Base-by-base conservation (phyloP, 306 rosid species). In the Castanea mollissima region DNA sequence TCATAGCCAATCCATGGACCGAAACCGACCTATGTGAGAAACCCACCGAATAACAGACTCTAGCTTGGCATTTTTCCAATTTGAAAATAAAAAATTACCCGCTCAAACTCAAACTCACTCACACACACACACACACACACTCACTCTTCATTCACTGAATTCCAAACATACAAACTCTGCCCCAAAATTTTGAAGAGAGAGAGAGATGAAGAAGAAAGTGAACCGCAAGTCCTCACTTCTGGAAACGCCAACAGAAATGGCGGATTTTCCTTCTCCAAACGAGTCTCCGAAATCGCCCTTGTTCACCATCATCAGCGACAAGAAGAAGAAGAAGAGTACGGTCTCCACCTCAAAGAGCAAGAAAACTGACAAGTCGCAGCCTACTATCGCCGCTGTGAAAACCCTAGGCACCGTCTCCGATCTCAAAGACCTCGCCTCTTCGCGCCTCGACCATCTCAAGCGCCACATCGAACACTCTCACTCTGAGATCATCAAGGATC, bases 381-480 rank as follows among this genome's bases (percentile, higher is more conserved):
- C 87, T 89, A 31, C 73, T 80, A 38, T 38, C 2, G 46, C 46
- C 11, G 20, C 87, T 68, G 81, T 74, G 34, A 88, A 62, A 31
- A 18, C 84, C 80, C 83, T 86, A 34, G 82, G 81, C 87, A 88
- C 83, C 80, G 83, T 94, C 83, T 71, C 93, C 12, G 95, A 91
- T 34, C 94, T 94, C 80, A 92, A 91, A 84, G 83, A 83, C 54
- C 70, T 92, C 56, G 88, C 90, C 31, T 83, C 95, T 73, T 86
- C 97, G 13, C 89, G 89, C 27, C 71, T 92, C 63, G 83, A 65
- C 55, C 95, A 92, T 82, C 91, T 92, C 79, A 92, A 88, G 87
- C 87, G 93, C 76, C 90, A 84, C 64, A 73, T 92, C 70, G 99
- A 94, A 75, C 87, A 83, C 20, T 91, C 97, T 78, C 97, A 94